Evolutionary conservation across 257 asterid genomes (phyloP), one percentile per base, ranked within the genome.

Genomic region (Lycium ferocissimum): DNA sequence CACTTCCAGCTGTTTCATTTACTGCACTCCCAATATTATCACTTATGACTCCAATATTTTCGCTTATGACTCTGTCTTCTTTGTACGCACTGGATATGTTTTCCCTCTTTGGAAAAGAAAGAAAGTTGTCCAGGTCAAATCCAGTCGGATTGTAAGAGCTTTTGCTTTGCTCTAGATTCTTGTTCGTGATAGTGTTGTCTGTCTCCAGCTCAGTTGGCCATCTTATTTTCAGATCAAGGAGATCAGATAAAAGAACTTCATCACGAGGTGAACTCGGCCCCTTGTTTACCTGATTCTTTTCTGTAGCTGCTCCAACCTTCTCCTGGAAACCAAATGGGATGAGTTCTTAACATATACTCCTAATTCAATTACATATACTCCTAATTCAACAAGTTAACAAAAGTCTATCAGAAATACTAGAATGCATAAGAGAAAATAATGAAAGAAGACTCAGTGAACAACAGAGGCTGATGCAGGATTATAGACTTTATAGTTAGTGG

Each of bases 121-220:
- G 92, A 91, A 93, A 93, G 69, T 83, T 88, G 89, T 94, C 92
- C 14, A 93, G 92, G 80, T 95, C 91, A 61, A 93, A 86, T 83
- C 93, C 98, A 71, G 91, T 81, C 20, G 89, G 88, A 78, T 85
- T 81, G 72, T 79, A 80, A 83, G 88, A 89, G 51, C 90, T 86
- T 79, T 83, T 86, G 81, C 89, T 89, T 88, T 84, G 90, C 61
- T 85, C 90, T 45, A 84, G 70, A 59, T 83, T 84, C 87, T 90
- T 76, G 62, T 87, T 90, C n/a, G 89, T 59, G 35, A 67, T 62
- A 85, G 80, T 85, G 58, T 63, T 81, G 54, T 87, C 93, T 61
- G 84, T 72, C 83, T 86, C 89, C 84, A 67, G 83, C 85, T 92
- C 93, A 79, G 89, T 78, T 38, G 90, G 91, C 96, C 97, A 92